phyloP scores from a whole-genome alignment of 164 flowering plant species.

The Echeveria elegans region DNA sequence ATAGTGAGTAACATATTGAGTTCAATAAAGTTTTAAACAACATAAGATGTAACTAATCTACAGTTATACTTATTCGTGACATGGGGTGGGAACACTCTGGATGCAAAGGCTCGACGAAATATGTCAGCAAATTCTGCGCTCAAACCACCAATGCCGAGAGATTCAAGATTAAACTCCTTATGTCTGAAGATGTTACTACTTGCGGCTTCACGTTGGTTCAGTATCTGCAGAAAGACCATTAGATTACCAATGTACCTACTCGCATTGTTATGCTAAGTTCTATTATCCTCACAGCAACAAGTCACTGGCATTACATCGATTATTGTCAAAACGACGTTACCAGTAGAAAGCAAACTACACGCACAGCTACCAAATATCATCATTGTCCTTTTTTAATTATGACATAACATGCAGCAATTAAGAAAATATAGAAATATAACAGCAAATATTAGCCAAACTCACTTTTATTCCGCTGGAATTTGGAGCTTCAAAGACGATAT shows the following conservation, averaged over 20 bases:
- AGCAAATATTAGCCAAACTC: neutral
- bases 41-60: neutral
- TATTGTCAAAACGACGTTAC: neutral
- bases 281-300: neutral
- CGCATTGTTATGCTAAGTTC: neutral
- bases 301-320: neutral
- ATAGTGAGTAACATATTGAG: neutral
- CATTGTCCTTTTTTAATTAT: no score
- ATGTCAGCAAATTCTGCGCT: constrained; percentile 94
- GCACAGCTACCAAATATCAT: neutral
- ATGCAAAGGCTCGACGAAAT: constrained; percentile 98
- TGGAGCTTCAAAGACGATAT: constrained; percentile 74
- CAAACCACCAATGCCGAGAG: constrained; percentile 92
- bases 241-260: neutral
- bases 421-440: neutral
- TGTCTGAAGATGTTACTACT: constrained; percentile 87
- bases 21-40: neutral
- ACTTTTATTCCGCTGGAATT: constrained; percentile 87
- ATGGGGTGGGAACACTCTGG: constrained; percentile 94
- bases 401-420: neutral
- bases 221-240: constrained; percentile 38
- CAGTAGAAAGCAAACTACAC: neutral
- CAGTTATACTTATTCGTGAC: constrained; percentile 65
- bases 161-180: constrained; percentile 85
- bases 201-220: constrained; percentile 91